These are phyloP conservation scores for Trifolium repens DNA, from an alignment of 306 rosid genomes.

Conservation along the genomic window DNA sequence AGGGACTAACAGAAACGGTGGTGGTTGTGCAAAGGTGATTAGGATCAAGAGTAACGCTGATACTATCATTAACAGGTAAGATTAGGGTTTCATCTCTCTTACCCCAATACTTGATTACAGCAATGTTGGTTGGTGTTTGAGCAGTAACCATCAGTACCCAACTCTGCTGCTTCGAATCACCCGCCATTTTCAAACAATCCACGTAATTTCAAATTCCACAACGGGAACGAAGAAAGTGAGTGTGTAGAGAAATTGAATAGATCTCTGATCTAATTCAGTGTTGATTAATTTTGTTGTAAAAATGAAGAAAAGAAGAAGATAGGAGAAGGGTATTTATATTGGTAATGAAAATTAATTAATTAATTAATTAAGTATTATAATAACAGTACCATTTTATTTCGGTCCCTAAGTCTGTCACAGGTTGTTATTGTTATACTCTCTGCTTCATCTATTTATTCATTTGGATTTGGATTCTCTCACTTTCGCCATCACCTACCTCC, in stretches of 20 bases:
- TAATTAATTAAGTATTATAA: too few relatives aligned
- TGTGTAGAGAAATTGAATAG: background rate
- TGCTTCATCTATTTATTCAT: background rate
- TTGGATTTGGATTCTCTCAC: background rate
- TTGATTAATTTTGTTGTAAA: background rate
- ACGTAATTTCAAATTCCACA: background rate
- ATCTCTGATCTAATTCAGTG: conserved; percentile 10
- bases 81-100: conserved; percentile 89
- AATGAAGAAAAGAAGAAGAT: background rate
- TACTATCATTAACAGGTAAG: conserved; percentile 91
- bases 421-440: too few relatives aligned
- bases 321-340: background rate
- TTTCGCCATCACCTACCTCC: background rate
- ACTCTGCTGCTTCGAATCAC: conserved; percentile 50
- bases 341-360: background rate
- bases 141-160: conserved; percentile 91
- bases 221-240: background rate
- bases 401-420: too few relatives aligned
- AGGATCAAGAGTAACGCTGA: conserved; percentile 96
- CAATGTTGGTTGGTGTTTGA: conserved; percentile 95
- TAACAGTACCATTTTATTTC: too few relatives aligned
- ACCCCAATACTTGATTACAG: conserved; percentile 98
- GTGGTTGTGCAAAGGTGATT: conserved; percentile 90
- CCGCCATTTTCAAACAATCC: conserved; percentile 48
- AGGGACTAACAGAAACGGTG: conserved; percentile 91